phyloP scores from a whole-genome alignment of 1,284 basidiomycete genomes.

The Dichomitus squalens region DNA sequence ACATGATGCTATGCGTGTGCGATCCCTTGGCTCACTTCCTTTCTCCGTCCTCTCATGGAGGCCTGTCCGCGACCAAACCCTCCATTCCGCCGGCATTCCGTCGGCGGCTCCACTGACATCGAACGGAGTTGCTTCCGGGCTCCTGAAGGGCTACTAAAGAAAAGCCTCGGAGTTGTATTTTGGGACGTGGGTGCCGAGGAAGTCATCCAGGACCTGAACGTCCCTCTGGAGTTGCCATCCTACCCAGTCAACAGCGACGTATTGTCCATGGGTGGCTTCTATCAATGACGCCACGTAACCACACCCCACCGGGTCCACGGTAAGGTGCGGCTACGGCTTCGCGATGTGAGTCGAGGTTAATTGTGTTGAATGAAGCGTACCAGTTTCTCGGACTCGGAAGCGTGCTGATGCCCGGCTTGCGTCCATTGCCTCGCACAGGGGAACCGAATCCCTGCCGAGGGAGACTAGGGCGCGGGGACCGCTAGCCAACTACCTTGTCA shows the following conservation, averaged over 20 bases:
- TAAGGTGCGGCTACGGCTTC: neutral
- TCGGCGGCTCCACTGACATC: neutral
- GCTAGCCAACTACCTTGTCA: neutral
- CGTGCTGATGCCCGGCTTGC: neutral
- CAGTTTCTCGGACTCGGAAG: neutral
- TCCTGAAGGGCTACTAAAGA: neutral
- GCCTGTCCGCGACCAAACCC: neutral
- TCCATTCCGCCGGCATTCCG: constrained; percentile 9
- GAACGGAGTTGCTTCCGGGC: neutral
- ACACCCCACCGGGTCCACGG: neutral
- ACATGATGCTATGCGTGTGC: neutral
- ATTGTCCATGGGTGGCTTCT: neutral
- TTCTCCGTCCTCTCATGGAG: too few species aligned
- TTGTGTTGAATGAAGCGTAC: neutral
- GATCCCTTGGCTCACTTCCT: neutral
- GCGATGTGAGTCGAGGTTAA: neutral
- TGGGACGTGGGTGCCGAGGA: constrained; percentile 16
- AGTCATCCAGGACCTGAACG: neutral
- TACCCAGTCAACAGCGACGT: neutral
- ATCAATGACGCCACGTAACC: neutral
- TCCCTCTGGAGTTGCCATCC: too few species aligned
- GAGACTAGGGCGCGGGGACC: neutral
- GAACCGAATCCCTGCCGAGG: neutral
- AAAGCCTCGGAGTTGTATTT: constrained; percentile 8
- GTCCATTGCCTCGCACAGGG: neutral